Evolutionary conservation across 73 alveolate genomes (phyloP), one percentile per base, ranked within the genome.

Genomic region (Uronychia binucleata): DNA sequence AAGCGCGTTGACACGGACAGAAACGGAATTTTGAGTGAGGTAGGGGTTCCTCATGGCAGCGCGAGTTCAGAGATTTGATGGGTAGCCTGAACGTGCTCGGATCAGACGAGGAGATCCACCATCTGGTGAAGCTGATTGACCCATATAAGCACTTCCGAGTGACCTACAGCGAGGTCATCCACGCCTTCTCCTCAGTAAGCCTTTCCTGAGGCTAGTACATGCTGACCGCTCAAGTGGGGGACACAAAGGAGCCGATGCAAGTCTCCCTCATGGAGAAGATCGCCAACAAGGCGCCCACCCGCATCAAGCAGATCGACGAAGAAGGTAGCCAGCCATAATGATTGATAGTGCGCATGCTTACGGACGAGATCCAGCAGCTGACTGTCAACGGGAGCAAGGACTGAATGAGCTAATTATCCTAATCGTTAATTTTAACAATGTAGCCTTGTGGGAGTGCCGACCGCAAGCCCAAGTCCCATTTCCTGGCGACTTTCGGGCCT

Each of bases 1-100:
- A 84, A 92, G 46, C 76, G 79, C 74, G 81, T 75, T 60, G 97
- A 92, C 87, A 34, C 83, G 1, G 92, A 92, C 84, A 77, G 77
- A 33, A 93, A 89, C 74, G 97, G 97, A 77, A 89, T 92, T 81
- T 60, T 92, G 5, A 46, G 19, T 46, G 67, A 46, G 67, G 67
- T 46, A 46, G 19, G 67, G 67, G 19, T 11, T 19, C 67, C 67
- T 46, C 67, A 46, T 11, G 5, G 67, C 19, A 46, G 67, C n/a
- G 19, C 19, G 67, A 46, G 19, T 11, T 46, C 5, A 46, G 19
- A 46, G 67, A 46, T 19, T 46, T 46, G n/a, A 5, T 46, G 67
- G 19, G 5, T 46, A 11, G 67, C 19, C 19, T 46, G 67, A 19
- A 19, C 5, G 67, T 46, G 19, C 19, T 46, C 19, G 67, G 19